Conservation (phyloP, 176 grass and related monocot genomes). For the Cocos nucifera region DNA sequence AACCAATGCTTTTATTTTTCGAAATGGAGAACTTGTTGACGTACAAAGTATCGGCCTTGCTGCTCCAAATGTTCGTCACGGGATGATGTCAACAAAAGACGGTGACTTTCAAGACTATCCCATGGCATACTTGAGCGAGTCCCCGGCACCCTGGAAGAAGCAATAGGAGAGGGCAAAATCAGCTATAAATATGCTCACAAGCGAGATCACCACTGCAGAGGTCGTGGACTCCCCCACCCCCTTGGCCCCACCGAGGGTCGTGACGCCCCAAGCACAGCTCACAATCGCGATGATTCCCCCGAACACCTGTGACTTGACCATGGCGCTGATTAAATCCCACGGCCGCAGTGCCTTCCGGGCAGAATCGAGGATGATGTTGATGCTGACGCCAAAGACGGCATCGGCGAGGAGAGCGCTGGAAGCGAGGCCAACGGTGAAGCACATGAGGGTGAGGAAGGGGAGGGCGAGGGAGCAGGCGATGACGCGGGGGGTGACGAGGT, state of each 20-base stretch:
- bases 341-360: conserved; percentile 72
- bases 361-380: conserved; percentile 98
- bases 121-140: conserved; percentile 90
- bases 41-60: no score
- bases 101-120: conserved; percentile 26
- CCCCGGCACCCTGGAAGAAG: conserved; percentile 93
- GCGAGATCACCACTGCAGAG: conserved; percentile 81
- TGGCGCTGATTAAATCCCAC: conserved; percentile 84
- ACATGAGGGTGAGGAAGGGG: conserved; percentile 70
- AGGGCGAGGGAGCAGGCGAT: conserved; percentile 77
- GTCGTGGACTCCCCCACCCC: conserved; percentile 91
- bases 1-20: no score
- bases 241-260: conserved; percentile 86
- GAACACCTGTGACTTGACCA: conserved; percentile 92
- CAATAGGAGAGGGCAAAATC: conserved; percentile 70
- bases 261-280: conserved; percentile 93
- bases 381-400: conserved; percentile 72
- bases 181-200: conserved; percentile 77
- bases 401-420: conserved; percentile 84
- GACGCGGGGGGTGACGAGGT: conserved; percentile 81
- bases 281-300: conserved; percentile 77
- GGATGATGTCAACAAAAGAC: no score
- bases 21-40: no score
- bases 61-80: no score
- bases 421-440: conserved; percentile 74